phyloP scores from a whole-genome alignment of 2,329 filamentous ascomycete genomes.

The Alternaria viburni region DNA sequence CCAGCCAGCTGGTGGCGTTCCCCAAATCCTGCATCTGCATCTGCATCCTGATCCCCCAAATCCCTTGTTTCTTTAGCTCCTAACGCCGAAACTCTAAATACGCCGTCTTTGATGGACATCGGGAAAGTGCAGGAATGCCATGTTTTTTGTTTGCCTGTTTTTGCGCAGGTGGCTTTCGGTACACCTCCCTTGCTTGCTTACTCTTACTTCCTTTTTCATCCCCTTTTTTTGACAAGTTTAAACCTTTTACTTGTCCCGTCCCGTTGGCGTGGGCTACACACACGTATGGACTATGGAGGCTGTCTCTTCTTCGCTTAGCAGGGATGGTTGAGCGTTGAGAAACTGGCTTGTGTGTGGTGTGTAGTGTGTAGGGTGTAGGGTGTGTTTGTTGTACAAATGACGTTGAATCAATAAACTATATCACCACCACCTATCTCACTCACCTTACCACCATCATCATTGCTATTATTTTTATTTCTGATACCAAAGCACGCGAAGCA shows the following conservation, averaged over 20 bases:
- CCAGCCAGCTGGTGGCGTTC: neutral
- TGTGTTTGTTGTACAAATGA: neutral
- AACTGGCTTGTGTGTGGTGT: neutral
- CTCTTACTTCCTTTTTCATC: neutral
- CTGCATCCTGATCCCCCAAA: too few species aligned
- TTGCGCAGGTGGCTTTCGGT: neutral
- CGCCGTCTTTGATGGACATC: neutral
- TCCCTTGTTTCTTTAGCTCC: neutral
- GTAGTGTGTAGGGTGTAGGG: too few species aligned
- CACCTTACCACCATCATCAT: neutral
- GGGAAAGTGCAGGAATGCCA: neutral
- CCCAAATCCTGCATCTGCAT: neutral
- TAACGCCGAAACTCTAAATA: neutral
- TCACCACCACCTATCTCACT: neutral
- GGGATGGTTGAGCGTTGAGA: neutral
- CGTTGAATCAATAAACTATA: neutral
- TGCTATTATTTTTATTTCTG: neutral
- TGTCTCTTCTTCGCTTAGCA: neutral
- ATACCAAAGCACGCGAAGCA: too few species aligned
- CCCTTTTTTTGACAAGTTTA: neutral
- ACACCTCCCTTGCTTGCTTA: neutral
- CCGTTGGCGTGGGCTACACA: too few species aligned
- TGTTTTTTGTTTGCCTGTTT: neutral
- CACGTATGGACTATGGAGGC: too few species aligned
- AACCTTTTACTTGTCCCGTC: neutral